Base-by-base conservation (phyloP, 257 asterid genomes). In the Petunia secreta region DNA sequence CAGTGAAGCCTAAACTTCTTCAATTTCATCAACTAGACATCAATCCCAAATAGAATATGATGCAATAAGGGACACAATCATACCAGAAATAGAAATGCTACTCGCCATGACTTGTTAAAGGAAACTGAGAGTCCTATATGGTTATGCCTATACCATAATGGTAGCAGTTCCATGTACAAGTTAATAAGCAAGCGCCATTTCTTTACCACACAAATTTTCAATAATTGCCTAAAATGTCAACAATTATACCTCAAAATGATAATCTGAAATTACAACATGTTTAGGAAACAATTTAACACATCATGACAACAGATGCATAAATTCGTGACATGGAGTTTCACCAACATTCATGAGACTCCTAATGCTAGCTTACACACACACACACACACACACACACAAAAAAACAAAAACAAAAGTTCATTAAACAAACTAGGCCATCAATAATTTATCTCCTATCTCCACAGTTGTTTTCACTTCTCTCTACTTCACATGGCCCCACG, bases 401-500 rank as follows among this genome's bases (percentile, higher is more conserved):
- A 25, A 25, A 25, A 63, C 6, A 16, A 58, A 8, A 63, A 57
- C 4, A 57, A 1, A 55, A 57, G 36, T 15, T 57, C 34, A 15
- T n/a, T 15, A 55, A 55, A 7, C 14, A 57, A 25, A 15, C n/a
- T 57, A 57, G 63, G 63, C 34, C n/a, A 57, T 57, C 5, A 57
- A 57, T 4, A 52, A 57, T 14, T 4, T 57, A 8, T 5, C 36
- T 57, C 63, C 6, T n/a, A 57, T 15, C n/a, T n/a, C 63, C n/a
- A 15, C 41, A 41, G 53, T 43, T 7, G 8, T 67, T 16, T 38
- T 41, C 75, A 67, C 75, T 5, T 65, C 50, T 64, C 73, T 64
- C 73, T 67, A 67, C 14, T 67, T 67, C 75, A 67, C 41, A 67
- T 67, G 75, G 54, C 75, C 52, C 75, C 53, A 67, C 36, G n/a